Percentiles rank a stretch among this genome's conserved stretches.
Conservation (phyloP, 2,329 filamentous ascomycete genomes). For the Chrysoporthe cubensis region DNA sequence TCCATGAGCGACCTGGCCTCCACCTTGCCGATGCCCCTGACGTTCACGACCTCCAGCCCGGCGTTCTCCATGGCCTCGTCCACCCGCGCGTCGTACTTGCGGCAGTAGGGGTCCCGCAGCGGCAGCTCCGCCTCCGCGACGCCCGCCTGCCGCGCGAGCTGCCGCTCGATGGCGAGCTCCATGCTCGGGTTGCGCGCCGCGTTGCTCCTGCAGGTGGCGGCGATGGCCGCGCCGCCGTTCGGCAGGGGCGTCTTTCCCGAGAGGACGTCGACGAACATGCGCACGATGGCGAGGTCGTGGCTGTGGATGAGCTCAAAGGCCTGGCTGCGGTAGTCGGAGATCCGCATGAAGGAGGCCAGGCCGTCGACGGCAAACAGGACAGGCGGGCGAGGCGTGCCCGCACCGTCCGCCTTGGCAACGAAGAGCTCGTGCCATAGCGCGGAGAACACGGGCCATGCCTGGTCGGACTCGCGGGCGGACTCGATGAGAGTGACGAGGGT, state of each 20-base stretch:
- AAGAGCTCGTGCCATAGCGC: conserved; percentile 81
- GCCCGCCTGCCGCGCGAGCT: conserved; percentile 47
- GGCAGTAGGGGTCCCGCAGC: conserved; percentile 56
- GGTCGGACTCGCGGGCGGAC: conserved; percentile 74
- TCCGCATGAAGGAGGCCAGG: conserved; percentile 78
- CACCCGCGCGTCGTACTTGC: conserved; percentile 60
- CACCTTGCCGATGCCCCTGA: conserved; percentile 71
- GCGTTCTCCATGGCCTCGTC: conserved; percentile 54
- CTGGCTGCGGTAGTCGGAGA: conserved; percentile 74
- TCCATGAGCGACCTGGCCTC: conserved; percentile 85
- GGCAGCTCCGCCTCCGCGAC: conserved; percentile 36
- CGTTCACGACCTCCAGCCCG: conserved; percentile 52
- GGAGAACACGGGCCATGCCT: conserved; percentile 79
- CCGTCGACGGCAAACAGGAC: conserved; percentile 80
- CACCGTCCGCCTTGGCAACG: conserved; percentile 40
- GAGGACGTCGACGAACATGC: conserved; percentile 75
- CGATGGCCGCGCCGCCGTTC: conserved; percentile 81
- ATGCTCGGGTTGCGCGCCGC: conserved; percentile 66
- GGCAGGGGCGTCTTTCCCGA: conserved; percentile 59
- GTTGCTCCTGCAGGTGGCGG: conserved; percentile 75
- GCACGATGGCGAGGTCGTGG: conserved; percentile 78
- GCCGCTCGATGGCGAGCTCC: conserved; percentile 66
- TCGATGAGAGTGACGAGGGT: conserved; percentile 71
- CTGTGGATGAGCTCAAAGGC: conserved; percentile 78
- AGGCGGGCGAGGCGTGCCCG: conserved; percentile 49